Percentiles rank a stretch among this genome's conserved stretches.
Conservation (phyloP, 768 basidiomycete species). For the Antrodiella citrinella region DNA sequence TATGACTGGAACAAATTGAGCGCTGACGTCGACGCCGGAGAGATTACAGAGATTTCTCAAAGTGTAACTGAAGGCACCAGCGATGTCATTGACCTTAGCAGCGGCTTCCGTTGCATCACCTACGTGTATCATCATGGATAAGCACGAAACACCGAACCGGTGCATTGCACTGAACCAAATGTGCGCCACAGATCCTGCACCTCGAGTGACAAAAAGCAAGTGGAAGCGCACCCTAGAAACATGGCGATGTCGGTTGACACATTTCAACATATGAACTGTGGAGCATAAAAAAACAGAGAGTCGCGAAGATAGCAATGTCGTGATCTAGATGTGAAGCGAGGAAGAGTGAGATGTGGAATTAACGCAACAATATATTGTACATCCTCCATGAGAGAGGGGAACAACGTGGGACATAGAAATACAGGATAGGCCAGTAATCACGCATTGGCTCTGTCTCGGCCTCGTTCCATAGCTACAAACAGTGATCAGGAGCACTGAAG, state of each 20-base stretch:
- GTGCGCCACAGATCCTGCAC: too few relatives aligned
- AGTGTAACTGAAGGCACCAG: background rate
- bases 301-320: background rate
- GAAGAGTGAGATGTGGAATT: background rate
- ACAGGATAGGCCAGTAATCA: background rate
- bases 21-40: too few relatives aligned
- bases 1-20: background rate
- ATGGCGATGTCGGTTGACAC: too few relatives aligned
- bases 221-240: too few relatives aligned
- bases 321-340: background rate
- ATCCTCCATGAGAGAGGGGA: background rate
- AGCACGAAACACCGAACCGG: background rate
- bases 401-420: background rate
- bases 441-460: background rate
- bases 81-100: background rate
- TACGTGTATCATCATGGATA: too few relatives aligned
- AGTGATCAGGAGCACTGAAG: background rate
- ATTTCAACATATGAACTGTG: too few relatives aligned
- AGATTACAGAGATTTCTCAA: too few relatives aligned
- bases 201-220: too few relatives aligned
- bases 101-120: background rate
- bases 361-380: background rate
- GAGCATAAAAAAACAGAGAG: background rate
- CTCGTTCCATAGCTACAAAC: slow-evolving; percentile 15
- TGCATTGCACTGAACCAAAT: background rate